Evolutionary conservation across 129 eudicot species (phyloP), one percentile per base, ranked within the genome.

Genomic region (Chrysanthemum lavandulifolium): DNA sequence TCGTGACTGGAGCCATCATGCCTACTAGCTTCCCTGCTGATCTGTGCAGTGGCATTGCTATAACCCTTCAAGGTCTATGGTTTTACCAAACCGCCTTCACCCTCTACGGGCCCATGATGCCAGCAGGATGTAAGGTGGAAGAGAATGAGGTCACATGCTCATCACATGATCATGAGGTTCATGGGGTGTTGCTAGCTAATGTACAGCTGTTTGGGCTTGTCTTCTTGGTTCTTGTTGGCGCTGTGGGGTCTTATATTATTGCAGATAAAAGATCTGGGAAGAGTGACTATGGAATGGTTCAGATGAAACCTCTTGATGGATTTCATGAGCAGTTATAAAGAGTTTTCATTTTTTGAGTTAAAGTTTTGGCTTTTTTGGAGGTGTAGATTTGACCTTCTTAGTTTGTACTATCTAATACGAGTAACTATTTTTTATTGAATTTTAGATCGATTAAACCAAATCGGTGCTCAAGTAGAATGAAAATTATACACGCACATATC

Each of bases 21-120:
- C 97, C 97, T 10, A 87, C 92, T 0, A 93, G 95, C 77, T 88
- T 93, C 33, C 86, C 96, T 5, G 86, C 85, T 25, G 98, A 93
- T 70, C 80, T 93, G 63, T 77, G 80, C 67, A 81, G 81, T 10
- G 95, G 95, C 54, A 79, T 89, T 51, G 88, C 90, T 49, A 76
- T 90, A 72, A 81, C 98, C 10, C 96, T 93, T 47, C 98, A 93
- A 84, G 98, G 97, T 76, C 83, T 93, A 18, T 89, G 98, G 97
- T 90, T 89, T 73, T 93, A 86, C 73, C 98, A 89, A 75, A 89
- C 92, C 0, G 97, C 97, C 0, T 89, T 89, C 81, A 81, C 96
- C n/a, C 95, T 93, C 51, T 89, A 93, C 25, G 97, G 97, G 9
- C 86, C 97, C 12, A 85, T 86, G 81, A 89, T 93, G 95, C 98